phyloP scores from a whole-genome alignment of 176 grass and related monocot genomes.

The Juncus inflexus region DNA sequence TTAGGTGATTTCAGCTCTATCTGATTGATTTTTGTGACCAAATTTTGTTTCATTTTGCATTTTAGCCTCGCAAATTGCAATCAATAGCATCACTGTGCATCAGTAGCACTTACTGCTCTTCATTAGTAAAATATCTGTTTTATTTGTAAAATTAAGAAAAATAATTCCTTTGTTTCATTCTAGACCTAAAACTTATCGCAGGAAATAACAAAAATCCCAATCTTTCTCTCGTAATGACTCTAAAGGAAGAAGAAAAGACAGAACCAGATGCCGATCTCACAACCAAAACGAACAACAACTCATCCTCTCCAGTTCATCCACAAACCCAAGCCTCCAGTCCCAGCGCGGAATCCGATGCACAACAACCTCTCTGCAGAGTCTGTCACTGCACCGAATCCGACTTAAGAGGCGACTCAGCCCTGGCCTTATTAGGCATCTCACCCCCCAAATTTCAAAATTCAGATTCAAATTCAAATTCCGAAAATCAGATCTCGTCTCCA shows the following conservation, averaged over 20 bases:
- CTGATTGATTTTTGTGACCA: not conserved
- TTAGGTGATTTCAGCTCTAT: not conserved
- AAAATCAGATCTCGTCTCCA: slow-evolving; percentile 20
- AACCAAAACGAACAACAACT: slow-evolving; percentile 14
- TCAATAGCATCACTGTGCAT: not conserved
- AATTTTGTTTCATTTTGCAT: not conserved
- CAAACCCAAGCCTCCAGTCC: slow-evolving; percentile 43
- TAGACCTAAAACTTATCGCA: not conserved
- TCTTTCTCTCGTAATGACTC: slow-evolving; percentile 30
- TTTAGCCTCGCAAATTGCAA: not conserved
- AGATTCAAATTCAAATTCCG: slow-evolving; percentile 10
- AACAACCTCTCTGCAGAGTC: slow-evolving; percentile 57
- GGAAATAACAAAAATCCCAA: slow-evolving; percentile 3
- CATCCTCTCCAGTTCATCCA: slow-evolving; percentile 25
- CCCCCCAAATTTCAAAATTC: slow-evolving; percentile 32
- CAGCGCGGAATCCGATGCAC: slow-evolving; percentile 56
- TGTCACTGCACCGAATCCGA: slow-evolving; percentile 80
- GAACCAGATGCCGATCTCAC: slow-evolving; percentile 11
- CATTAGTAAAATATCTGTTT: not conserved
- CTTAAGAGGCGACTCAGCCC: slow-evolving; percentile 56
- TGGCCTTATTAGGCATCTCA: slow-evolving; percentile 57
- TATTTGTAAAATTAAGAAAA: not conserved
- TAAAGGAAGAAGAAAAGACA: slow-evolving; percentile 38
- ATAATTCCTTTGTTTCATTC: not conserved
- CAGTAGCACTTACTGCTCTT: not conserved